Evolutionary conservation across 2,329 filamentous ascomycete genomes (phyloP), one percentile per base, ranked within the genome.

Genomic region (Thermoascus crustaceus): DNA sequence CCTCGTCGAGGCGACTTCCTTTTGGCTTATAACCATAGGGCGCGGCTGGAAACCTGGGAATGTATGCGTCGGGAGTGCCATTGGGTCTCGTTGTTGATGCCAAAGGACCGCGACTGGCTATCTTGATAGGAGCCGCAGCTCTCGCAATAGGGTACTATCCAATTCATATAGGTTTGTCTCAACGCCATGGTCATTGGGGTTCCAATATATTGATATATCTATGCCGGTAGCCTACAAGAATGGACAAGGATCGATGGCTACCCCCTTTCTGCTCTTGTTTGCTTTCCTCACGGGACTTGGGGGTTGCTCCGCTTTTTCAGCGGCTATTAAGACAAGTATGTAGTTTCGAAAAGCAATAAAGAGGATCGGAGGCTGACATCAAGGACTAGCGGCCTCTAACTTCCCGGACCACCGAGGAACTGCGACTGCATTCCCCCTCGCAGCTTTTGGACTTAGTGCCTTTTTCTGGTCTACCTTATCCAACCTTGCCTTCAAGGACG

Each of bases 391-490:
- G 32, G 88, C 88, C 7, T 73, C 91, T 45, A 95, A 95, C 62
- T 95, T 88, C 78, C 89, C 89, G 8, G 76, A 81, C 39, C 82
- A 94, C 57, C 78, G 91, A 44, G 91, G 91, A 37, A 94, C 89
- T 3, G 91, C 91, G 4, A 96, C 91, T 4, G 88, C 88, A 1
- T 91, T 96, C 50, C 89, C 91, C 4, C 64, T 96, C 37, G 85
- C 91, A 38, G 88, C 85, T 3, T 96, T 96, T 55, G 91, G 91
- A 3, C 66, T 98, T 38, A 95, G 88, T 57, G 91, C 91, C 36
- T 91, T 98, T 64, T 94, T 96, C 68, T 98, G 95, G 65, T 89
- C 91, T 0, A 72, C 80, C 2, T 63, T 93, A 21, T 85, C 86
- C 14, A 76, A 78, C 11, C 55, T 93, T 30, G 67, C 85, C 25